phyloP scores from a whole-genome alignment of 78 protist species.

The Blattamonas nauphoetae region DNA sequence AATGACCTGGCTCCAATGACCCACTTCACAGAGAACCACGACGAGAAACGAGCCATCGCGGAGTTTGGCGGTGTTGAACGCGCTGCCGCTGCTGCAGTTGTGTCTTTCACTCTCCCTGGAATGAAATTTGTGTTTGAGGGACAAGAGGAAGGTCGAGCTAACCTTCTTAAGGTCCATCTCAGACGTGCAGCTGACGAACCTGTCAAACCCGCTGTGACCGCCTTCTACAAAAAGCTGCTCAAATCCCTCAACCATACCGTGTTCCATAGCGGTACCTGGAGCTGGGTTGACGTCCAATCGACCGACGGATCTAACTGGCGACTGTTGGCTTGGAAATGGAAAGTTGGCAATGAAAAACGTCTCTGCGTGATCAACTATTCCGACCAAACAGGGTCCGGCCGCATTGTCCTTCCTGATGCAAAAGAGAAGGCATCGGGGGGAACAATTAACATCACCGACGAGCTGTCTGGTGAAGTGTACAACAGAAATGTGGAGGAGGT shows the following conservation, averaged over 20 bases:
- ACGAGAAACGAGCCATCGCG: constrained; percentile 55
- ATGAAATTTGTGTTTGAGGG: constrained; percentile 41
- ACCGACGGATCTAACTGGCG: constrained; percentile 6
- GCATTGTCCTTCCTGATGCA: constrained; percentile 36
- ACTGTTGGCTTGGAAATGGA: constrained; percentile 57
- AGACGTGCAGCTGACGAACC: constrained; percentile 46
- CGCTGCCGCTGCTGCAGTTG: constrained; percentile 64
- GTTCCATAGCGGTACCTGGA: constrained; percentile 48
- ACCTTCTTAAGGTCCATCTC: constrained; percentile 61
- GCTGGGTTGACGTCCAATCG: constrained; percentile 9
- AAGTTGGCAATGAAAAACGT: constrained; percentile 33
- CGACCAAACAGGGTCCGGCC: constrained; percentile 35
- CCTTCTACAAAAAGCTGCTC: constrained; percentile 45
- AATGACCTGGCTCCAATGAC: background rate
- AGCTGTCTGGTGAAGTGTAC: constrained; percentile 35
- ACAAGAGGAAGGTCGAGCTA: constrained; percentile 50
- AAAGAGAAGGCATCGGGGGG: constrained; percentile 44
- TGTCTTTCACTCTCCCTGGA: constrained; percentile 66
- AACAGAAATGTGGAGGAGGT: constrained; percentile 39
- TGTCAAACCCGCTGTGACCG: constrained; percentile 12
- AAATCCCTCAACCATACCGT: constrained; percentile 44
- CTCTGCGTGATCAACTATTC: constrained; percentile 57
- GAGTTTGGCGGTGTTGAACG: constrained; percentile 49
- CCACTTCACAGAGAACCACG: constrained; percentile 59
- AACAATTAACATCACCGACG: constrained; percentile 45